Percentiles rank a stretch among this genome's conserved stretches.
Conservation (phyloP, 345 rosid species). For the Luvunga scandens region DNA sequence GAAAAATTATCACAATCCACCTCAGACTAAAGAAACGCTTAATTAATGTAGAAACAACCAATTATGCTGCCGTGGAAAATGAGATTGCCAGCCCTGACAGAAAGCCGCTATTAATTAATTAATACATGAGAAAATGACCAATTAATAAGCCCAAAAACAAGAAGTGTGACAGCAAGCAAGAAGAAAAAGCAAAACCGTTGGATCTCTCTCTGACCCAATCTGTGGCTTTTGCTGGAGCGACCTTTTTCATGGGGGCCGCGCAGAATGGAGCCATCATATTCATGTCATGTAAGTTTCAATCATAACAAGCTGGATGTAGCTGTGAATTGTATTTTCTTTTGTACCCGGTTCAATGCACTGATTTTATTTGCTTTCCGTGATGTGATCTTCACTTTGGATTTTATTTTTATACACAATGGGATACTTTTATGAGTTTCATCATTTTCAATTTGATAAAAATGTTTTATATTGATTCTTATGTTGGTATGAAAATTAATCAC, state of each 20-base stretch:
- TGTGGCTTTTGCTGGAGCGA: too few relatives aligned
- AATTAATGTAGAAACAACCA: neutral
- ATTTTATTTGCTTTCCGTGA: neutral
- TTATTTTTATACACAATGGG: too few relatives aligned
- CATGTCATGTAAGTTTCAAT: neutral
- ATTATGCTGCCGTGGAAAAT: neutral
- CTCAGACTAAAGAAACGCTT: too few relatives aligned
- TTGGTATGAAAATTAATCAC: too few relatives aligned
- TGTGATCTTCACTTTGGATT: neutral
- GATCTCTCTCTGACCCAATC: neutral
- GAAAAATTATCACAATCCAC: too few relatives aligned
- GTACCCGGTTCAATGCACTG: neutral
- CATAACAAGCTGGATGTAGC: neutral
- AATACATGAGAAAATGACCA: neutral
- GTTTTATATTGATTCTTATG: neutral
- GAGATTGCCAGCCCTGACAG: neutral
- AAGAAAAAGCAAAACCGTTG: neutral
- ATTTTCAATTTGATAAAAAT: neutral
- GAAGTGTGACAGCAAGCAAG: too few relatives aligned
- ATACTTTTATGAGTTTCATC: neutral
- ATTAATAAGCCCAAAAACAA: too few relatives aligned
- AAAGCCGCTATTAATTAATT: neutral
- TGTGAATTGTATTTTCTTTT: neutral
- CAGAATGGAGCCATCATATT: neutral
- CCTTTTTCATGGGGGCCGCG: neutral